Conservation (phyloP, 2,329 filamentous ascomycete genomes). For the Coniochaeta sp. region DNA sequence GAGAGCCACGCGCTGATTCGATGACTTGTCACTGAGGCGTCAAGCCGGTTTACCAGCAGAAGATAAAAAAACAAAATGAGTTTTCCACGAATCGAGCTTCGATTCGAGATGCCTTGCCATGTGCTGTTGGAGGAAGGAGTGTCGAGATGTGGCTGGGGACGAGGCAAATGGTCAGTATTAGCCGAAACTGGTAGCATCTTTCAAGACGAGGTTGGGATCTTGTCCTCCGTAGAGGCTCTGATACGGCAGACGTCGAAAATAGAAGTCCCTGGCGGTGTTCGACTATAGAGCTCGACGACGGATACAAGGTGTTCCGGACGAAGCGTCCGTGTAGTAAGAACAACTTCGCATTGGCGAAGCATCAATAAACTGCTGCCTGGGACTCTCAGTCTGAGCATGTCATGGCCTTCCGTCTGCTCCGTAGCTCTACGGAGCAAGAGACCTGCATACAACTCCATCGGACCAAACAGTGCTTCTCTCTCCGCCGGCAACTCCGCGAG, state of each 20-base stretch:
- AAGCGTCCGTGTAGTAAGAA: neutral
- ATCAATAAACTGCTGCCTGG: neutral
- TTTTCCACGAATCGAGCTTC: neutral
- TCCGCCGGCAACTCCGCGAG: slow-evolving; percentile 9
- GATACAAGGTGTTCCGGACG: neutral
- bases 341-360: neutral
- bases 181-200: neutral
- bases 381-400: neutral
- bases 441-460: neutral
- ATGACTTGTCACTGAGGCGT: neutral
- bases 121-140: neutral
- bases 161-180: neutral
- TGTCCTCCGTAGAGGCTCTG: neutral
- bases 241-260: neutral
- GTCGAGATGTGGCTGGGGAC: neutral
- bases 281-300: neutral
- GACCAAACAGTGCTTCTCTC: neutral
- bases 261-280: neutral
- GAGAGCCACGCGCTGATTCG: neutral
- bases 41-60: neutral
- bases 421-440: neutral
- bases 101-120: neutral
- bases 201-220: neutral
- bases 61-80: neutral
- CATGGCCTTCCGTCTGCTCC: neutral